Evolutionary conservation across 306 rosid genomes (phyloP).

Genomic region (Sophora flavescens): DNA sequence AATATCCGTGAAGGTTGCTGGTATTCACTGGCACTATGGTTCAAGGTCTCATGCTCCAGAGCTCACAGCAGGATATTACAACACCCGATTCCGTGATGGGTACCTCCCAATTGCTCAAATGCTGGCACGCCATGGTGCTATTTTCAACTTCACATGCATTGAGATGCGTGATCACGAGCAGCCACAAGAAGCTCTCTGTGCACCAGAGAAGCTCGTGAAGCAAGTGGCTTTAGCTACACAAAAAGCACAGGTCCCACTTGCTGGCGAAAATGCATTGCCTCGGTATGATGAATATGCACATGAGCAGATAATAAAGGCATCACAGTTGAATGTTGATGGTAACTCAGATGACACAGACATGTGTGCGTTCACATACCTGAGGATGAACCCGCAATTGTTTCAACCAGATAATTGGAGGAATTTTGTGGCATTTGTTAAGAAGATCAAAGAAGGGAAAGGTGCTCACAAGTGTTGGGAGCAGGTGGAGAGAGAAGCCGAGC

Average conservation of each 20-base stretch:
- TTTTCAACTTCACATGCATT: conserved; percentile 93
- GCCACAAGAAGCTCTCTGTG: conserved; percentile 87
- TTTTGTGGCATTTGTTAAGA: conserved; percentile 90
- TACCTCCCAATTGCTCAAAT: conserved; percentile 92
- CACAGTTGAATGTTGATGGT: conserved; percentile 63
- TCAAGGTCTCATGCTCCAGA: conserved; percentile 95
- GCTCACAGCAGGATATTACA: conserved; percentile 97
- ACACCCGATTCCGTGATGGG: conserved; percentile 82
- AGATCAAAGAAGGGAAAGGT: conserved; percentile 85
- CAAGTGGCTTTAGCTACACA: conserved; percentile 86
- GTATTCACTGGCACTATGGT: conserved; percentile 99
- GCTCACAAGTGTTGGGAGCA: conserved; percentile 76
- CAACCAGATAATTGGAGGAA: conserved; percentile 84
- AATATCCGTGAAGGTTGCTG: conserved; percentile 90
- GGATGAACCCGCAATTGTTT: conserved; percentile 87
- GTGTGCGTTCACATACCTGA: conserved; percentile 93
- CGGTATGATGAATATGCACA: conserved; percentile 77
- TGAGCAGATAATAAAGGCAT: conserved; percentile 71
- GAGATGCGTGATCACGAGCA: conserved; percentile 97
- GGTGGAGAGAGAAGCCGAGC: conserved; percentile 93
- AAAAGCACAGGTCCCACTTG: conserved; percentile 76
- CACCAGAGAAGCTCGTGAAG: conserved; percentile 87
- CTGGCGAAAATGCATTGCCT: conserved; percentile 91
- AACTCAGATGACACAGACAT: conserved; percentile 55
- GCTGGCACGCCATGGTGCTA: conserved; percentile 90